Conservation (phyloP, 768 basidiomycete genomes). For the Kwoniella dendrophila region DNA sequence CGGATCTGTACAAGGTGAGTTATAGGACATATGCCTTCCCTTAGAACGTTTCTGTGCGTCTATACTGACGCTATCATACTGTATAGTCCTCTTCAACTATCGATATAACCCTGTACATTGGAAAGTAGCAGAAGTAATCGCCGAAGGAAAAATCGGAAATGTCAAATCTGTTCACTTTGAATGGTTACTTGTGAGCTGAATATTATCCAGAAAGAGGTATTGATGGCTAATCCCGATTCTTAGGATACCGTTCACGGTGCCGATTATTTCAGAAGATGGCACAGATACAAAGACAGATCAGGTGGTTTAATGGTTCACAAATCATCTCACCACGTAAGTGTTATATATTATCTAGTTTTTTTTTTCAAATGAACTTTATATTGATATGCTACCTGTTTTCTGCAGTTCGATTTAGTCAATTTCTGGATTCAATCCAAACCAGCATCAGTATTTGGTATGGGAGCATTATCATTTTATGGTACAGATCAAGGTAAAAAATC, state of each 20-base stretch:
- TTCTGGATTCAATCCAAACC: slow-evolving; percentile 63
- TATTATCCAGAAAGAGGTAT: neutral
- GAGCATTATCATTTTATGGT: slow-evolving; percentile 61
- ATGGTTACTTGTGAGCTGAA: slow-evolving; percentile 58
- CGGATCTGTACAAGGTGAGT: slow-evolving; percentile 44
- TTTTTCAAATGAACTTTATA: neutral
- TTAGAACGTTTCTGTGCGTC: no score
- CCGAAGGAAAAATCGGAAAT: slow-evolving; percentile 61
- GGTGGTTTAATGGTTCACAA: slow-evolving; percentile 51
- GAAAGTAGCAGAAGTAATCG: slow-evolving; percentile 60
- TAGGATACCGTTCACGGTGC: slow-evolving; percentile 62
- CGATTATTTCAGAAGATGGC: slow-evolving; percentile 64
- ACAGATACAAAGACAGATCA: slow-evolving; percentile 56
- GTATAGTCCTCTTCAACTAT: slow-evolving; percentile 43
- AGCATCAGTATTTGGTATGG: slow-evolving; percentile 60
- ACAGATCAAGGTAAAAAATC: slow-evolving; percentile 59
- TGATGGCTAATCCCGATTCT: neutral
- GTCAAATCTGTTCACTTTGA: slow-evolving; percentile 63
- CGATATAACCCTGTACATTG: slow-evolving; percentile 62
- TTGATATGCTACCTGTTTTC: slow-evolving; percentile 9
- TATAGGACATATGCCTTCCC: no score
- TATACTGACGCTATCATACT: neutral
- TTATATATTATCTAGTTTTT: neutral
- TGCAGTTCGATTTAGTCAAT: slow-evolving; percentile 63
- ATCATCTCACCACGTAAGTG: slow-evolving; percentile 46